Evolutionary conservation across 2,329 filamentous ascomycete species (phyloP).

Genomic region (Penicillium nordicum): DNA sequence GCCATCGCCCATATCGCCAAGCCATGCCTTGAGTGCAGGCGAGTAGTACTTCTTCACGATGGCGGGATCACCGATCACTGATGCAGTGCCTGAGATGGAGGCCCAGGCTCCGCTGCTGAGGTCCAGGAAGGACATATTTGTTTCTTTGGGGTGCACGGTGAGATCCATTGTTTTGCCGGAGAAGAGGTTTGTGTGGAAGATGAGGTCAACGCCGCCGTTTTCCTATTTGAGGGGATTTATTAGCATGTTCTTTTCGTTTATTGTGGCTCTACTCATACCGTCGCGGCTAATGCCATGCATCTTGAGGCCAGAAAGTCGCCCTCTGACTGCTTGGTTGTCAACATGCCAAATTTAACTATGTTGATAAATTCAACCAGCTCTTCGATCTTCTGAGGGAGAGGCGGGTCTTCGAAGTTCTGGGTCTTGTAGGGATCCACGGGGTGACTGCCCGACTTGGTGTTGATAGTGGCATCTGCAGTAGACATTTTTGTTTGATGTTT

Average conservation of each 20-base stretch:
- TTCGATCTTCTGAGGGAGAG: conserved; percentile 70
- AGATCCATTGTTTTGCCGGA: conserved; percentile 85
- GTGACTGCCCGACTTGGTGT: conserved; percentile 60
- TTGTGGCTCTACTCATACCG: conserved; percentile 49
- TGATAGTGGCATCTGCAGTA: conserved; percentile 40
- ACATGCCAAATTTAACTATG: conserved; percentile 78
- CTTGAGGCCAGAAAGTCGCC: conserved; percentile 70
- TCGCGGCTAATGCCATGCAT: conserved; percentile 79
- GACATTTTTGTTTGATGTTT: conserved; percentile 21
- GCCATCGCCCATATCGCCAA: conserved; percentile 81
- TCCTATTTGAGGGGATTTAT: conserved; percentile 52
- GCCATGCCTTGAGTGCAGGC: conserved; percentile 72
- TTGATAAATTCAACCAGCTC: conserved; percentile 69
- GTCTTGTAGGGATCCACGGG: conserved; percentile 76
- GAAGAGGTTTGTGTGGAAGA: conserved; percentile 91
- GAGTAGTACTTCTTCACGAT: conserved; percentile 73
- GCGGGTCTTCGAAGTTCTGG: conserved; percentile 68
- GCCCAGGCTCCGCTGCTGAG: conserved; percentile 74
- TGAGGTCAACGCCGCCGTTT: conserved; percentile 70
- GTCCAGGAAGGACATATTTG: conserved; percentile 79
- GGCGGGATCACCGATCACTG: conserved; percentile 65
- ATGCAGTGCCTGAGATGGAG: conserved; percentile 71
- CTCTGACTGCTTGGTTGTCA: conserved; percentile 68
- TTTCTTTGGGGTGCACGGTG: conserved; percentile 63
- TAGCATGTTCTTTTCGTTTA: background rate